phyloP scores from a whole-genome alignment of 148 eudicot genomes.

The Mesembryanthemum crystallinum region DNA sequence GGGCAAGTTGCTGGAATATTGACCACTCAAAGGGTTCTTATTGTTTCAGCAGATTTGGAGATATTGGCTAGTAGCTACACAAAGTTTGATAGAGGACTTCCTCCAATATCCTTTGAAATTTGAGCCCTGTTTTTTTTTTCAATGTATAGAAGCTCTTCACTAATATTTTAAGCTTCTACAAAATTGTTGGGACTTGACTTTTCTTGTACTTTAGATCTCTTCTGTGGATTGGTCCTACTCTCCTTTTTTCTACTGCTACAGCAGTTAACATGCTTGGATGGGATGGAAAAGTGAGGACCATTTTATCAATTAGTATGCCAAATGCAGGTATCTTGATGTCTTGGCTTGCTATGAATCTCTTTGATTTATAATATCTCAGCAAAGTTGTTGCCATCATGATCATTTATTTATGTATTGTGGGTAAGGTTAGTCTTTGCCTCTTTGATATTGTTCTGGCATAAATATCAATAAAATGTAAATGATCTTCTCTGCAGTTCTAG shows the following conservation, averaged over 20 bases:
- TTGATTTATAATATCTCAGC: constrained; percentile 4
- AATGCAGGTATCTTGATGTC: constrained; percentile 61
- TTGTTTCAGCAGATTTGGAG: constrained; percentile 86
- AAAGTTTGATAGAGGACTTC: constrained; percentile 92
- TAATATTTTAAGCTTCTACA: background rate
- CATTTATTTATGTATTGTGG: background rate
- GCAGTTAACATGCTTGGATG: constrained; percentile 87
- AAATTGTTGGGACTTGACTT: constrained; percentile 50
- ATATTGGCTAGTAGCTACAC: constrained; percentile 74
- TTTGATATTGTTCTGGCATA: constrained; percentile 4
- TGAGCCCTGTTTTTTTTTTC: constrained; percentile 10
- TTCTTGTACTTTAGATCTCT: constrained; percentile 78
- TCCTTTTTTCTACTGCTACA: constrained; percentile 88
- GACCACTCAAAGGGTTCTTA: constrained; percentile 85
- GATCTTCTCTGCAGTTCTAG: constrained; percentile 56
- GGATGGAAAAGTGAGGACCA: constrained; percentile 96
- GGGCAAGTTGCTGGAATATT: constrained; percentile 92
- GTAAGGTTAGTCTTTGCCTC: background rate
- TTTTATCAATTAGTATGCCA: constrained; percentile 78
- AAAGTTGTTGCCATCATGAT: background rate
- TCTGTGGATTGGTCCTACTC: constrained; percentile 97
- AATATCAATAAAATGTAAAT: background rate
- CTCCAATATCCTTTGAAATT: constrained; percentile 91
- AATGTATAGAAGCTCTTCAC: constrained; percentile 20
- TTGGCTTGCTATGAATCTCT: background rate